Evolutionary conservation across 208 protist species (phyloP), one percentile per base, ranked within the genome.

Genomic region (Trypanosoma mega): DNA sequence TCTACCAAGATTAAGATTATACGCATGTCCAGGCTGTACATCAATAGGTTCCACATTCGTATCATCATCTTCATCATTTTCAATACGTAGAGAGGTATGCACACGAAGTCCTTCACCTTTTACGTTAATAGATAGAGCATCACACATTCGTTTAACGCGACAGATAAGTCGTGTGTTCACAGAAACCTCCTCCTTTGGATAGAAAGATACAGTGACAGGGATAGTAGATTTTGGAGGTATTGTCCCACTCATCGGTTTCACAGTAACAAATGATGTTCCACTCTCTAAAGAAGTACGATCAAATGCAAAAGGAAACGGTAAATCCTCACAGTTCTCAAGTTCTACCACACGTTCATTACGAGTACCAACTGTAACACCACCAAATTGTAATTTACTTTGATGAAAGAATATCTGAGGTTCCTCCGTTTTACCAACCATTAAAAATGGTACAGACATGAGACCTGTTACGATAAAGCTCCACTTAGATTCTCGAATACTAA

Each of bases 81-180:
- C 85, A 37, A 98, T 62, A 1, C 70, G 41, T 5, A 99, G 52
- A 14, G 69, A 37, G 26, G 97, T 89, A 72, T 98, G 94, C 52
- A 98, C 86, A 53, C 64, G 68, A 54, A 97, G 90, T 20, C 96
- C 97, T 46, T 98, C 90, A 41, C 97, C 97, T 76, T 99, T 99
- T 26, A 98, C 84, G 82, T 98, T 99, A 63, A 98, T 85, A 12
- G 81, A 93, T 30, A 99, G 74, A 26, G 84, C 81, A 50, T 85
- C 81, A 47, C 87, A 93, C 47, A 93, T 88, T 52, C 94, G 93
- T 76, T 97, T 96, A 8, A 99, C 82, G 14, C 60, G 51, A 69
- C 93, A 98, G 27, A 80, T 56, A 23, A 98, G 68, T 54, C 94
- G 93, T 29, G 92, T 81, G 70, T 99, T 98, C 73, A 96, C 97